Evolutionary conservation across 192 early-diverging fungal species (phyloP), one percentile per base, ranked within the genome.

Genomic region (Dimargaris verticillata): DNA sequence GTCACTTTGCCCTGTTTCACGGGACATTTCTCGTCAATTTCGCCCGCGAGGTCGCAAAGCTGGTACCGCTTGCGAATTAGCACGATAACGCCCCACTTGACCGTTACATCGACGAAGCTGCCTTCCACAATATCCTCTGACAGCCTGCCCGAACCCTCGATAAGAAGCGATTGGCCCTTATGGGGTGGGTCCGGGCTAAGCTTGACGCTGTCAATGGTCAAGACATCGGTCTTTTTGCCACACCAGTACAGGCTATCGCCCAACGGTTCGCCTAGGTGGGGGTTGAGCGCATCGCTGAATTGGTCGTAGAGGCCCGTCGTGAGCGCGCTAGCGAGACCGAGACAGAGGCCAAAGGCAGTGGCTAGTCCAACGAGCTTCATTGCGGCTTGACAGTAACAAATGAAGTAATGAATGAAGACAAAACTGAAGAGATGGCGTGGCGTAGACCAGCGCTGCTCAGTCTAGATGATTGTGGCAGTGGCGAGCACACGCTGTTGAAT

Each of bases 81-180:
- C 61, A 47, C 28, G 61, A 61, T 61, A 25, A 61, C 12, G 61
- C 61, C 61, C 14, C 47, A 61, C 61, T 61, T 61, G 61, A 61
- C 61, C 13, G 45, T 47, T 6, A 61, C 38, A 5, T 61, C 46
- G 18, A 61, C 44, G 26, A 33, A 47, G 25, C 46, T 61, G 44
- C 61, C 61, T 14, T 61, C 38, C 44, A 20, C 18, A 3, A 61
- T 33, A 13, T 9, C 15, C n/a, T 51, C 44, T 10, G 45, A 20
- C 15, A 61, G 44, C 13, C 9, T 18, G 46, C 61, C 61, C 20
- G 46, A 51, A 33, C 22, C 61, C 25, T 61, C 46, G 46, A 61
- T 49, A 20, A 29, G 18, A 9, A 61, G 61, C n/a, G 2, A 15
- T 5, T 61, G 43, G 43, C 61, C 61, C 24, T 51, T 47, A 26